Conservation (phyloP, 768 basidiomycete species). For the Neoboletus subvelutipes region DNA sequence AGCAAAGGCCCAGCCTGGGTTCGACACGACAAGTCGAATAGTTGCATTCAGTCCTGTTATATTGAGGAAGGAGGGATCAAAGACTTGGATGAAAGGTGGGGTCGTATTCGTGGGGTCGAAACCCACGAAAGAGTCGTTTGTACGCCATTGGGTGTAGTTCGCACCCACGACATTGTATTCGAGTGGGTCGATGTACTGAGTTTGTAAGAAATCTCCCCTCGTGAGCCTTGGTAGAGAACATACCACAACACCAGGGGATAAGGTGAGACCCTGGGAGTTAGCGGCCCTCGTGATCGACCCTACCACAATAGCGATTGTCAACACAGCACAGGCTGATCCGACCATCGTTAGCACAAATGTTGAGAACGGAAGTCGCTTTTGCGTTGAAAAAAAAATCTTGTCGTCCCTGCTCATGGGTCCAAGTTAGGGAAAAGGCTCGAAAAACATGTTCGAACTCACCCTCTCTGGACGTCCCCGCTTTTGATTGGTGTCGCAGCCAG, state of each 20-base stretch:
- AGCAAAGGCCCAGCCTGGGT: slow-evolving; percentile 65
- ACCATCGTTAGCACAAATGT: too few relatives aligned
- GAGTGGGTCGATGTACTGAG: slow-evolving; percentile 50
- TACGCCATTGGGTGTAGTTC: slow-evolving; percentile 38
- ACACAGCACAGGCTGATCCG: too few relatives aligned
- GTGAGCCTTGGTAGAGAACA: neutral
- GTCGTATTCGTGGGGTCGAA: slow-evolving; percentile 56
- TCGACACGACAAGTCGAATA: slow-evolving; percentile 58
- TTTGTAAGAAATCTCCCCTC: neutral
- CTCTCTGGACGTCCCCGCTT: neutral
- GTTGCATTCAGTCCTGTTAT: slow-evolving; percentile 59
- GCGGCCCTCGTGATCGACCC: too few relatives aligned
- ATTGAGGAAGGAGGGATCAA: slow-evolving; percentile 52
- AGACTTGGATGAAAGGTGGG: slow-evolving; percentile 51
- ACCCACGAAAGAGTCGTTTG: slow-evolving; percentile 38
- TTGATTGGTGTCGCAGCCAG: too few relatives aligned
- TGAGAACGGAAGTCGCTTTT: too few relatives aligned
- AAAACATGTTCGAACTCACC: too few relatives aligned
- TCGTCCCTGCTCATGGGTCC: neutral
- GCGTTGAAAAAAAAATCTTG: too few relatives aligned
- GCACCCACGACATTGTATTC: slow-evolving; percentile 52
- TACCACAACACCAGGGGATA: too few relatives aligned
- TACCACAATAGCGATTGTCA: too few relatives aligned
- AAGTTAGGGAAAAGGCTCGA: too few relatives aligned
- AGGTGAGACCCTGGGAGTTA: too few relatives aligned